Evolutionary conservation across 495 filamentous ascomycete genomes (phyloP).

Genomic region (Neurospora tetraspora): DNA sequence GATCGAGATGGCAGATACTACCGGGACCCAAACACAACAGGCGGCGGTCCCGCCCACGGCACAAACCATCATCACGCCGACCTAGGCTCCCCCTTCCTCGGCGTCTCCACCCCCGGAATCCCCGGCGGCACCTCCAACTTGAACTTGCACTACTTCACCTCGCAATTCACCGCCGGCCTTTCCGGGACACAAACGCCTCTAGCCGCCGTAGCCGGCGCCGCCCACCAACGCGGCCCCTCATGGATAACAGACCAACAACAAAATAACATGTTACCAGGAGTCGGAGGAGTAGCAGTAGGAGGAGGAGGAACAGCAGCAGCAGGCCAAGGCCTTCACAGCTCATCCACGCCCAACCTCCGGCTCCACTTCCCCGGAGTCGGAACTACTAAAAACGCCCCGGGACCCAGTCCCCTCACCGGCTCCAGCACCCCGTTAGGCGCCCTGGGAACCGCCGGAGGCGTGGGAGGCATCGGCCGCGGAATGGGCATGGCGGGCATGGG

Average conservation of each 20-base stretch:
- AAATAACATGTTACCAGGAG: background rate
- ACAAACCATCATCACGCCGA: conserved; percentile 35
- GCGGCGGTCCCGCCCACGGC: conserved; percentile 6
- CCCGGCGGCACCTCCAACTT: conserved; percentile 81
- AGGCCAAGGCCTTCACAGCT: conserved; percentile 13
- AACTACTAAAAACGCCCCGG: background rate
- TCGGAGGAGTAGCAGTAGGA: background rate
- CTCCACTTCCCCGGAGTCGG: background rate
- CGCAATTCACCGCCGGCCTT: conserved; percentile 65
- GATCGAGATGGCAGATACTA: background rate
- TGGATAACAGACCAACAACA: conserved; percentile 28
- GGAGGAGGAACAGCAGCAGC: background rate
- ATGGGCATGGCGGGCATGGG: background rate
- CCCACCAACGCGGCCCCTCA: conserved; percentile 26
- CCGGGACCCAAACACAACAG: background rate
- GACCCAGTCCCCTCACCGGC: background rate
- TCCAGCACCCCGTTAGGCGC: conserved; percentile 5
- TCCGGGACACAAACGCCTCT: conserved; percentile 82
- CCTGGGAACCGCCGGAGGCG: background rate
- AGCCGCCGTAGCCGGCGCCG: conserved; percentile 68
- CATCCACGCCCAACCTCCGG: conserved; percentile 17
- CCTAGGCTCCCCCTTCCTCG: conserved; percentile 53
- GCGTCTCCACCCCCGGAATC: conserved; percentile 64
- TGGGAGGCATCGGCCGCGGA: conserved; percentile 1
- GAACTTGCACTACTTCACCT: conserved; percentile 85